Evolutionary conservation across 345 rosid species (phyloP).

Genomic region (Pugionium cornutum): DNA sequence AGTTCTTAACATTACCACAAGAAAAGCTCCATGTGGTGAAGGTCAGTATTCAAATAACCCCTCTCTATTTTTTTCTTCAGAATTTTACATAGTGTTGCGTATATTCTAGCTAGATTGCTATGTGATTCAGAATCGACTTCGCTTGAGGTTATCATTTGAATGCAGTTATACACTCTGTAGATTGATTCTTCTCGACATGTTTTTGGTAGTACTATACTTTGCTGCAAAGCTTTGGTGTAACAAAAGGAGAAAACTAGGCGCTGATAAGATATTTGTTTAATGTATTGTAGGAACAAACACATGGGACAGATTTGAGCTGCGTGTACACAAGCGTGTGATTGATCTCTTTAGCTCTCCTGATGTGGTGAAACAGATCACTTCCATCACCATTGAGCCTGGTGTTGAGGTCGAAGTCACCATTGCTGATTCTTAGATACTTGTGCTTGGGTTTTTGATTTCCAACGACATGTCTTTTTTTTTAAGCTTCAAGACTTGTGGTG

Average conservation of each 20-base stretch:
- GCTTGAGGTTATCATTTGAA: neutral
- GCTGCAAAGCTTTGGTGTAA: too few species aligned
- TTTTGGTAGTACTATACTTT: too few species aligned
- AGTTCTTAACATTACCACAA: slow-evolving; percentile 56
- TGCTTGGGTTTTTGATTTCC: too few species aligned
- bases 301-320: slow-evolving; percentile 54
- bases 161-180: neutral
- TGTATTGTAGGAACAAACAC: slow-evolving; percentile 52
- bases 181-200: neutral
- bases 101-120: neutral
- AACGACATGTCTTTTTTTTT: too few species aligned
- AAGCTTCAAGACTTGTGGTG: too few species aligned
- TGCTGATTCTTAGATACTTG: slow-evolving; percentile 38
- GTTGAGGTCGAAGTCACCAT: slow-evolving; percentile 61
- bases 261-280: too few species aligned
- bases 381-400: slow-evolving; percentile 61
- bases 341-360: slow-evolving; percentile 63
- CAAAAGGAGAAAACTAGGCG: too few species aligned
- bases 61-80: neutral
- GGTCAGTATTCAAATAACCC: slow-evolving; percentile 37
- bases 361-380: slow-evolving; percentile 63
- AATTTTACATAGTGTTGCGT: neutral
- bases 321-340: slow-evolving; percentile 57
- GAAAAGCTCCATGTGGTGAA: slow-evolving; percentile 64
- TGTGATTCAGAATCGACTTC: neutral